A percentile compares a stretch with the other conserved stretches of the same genome.
These are phyloP conservation scores for Oryza officinalis DNA, from an alignment of 176 grass and related monocot genomes.

Conservation along the genomic window DNA sequence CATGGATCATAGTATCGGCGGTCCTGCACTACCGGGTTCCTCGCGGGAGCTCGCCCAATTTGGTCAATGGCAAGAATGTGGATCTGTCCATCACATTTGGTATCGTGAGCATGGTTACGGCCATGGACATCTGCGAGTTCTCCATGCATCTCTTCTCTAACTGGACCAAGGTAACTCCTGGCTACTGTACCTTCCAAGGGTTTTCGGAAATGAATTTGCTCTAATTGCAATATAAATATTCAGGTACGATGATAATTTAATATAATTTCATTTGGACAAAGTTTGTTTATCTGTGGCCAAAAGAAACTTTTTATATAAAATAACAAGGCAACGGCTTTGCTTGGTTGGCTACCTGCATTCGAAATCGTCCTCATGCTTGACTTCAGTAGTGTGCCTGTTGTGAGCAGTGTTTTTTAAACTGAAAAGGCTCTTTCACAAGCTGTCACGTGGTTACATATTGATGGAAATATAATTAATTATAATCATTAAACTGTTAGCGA, in stretches of 20 bases:
- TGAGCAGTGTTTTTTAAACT: background rate
- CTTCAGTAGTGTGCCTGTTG: background rate
- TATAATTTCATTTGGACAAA: too few species aligned
- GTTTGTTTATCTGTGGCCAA: too few species aligned
- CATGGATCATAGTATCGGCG: slow-evolving; percentile 26
- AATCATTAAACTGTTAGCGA: background rate
- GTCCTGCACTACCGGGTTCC: slow-evolving; percentile 4
- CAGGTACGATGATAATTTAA: too few species aligned
- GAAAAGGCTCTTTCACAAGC: background rate
- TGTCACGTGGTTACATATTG: background rate
- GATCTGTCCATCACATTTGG: slow-evolving; percentile 38
- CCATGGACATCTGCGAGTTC: slow-evolving; percentile 46
- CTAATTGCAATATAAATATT: too few species aligned
- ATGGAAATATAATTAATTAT: background rate
- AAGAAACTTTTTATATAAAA: too few species aligned
- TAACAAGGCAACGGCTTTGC: background rate
- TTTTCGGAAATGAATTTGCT: too few species aligned
- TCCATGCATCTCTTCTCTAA: slow-evolving; percentile 46
- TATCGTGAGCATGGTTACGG: slow-evolving; percentile 36
- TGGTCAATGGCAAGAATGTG: slow-evolving; percentile 16
- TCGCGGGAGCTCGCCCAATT: background rate
- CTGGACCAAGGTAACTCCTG: slow-evolving; percentile 45
- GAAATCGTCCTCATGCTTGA: background rate
- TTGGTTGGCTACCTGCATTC: background rate
- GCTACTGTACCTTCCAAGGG: background rate